These are phyloP conservation scores for Anisogramma anomala DNA, from an alignment of 2,329 filamentous ascomycete species.

Conservation along the genomic window DNA sequence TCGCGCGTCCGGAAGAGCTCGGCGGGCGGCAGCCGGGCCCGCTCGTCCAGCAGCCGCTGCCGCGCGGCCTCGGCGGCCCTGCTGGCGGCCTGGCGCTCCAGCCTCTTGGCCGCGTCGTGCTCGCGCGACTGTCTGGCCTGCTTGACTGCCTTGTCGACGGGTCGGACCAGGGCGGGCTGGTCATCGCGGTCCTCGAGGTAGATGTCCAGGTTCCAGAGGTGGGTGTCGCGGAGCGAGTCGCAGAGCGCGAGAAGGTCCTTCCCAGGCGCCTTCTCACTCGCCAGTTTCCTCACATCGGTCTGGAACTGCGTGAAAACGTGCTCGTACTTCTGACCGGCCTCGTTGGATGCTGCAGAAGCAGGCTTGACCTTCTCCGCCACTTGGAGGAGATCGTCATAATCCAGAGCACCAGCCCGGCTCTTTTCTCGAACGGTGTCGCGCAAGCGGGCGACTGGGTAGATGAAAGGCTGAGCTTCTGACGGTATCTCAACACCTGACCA, in stretches of 20 bases:
- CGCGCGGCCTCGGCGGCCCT: slow-evolving; percentile 27
- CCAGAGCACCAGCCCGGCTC: slow-evolving; percentile 29
- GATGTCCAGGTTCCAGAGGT: slow-evolving; percentile 54
- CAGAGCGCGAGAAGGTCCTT: slow-evolving; percentile 54
- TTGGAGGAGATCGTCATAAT: slow-evolving; percentile 15
- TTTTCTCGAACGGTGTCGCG: slow-evolving; percentile 25
- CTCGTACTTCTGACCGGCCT: slow-evolving; percentile 18
- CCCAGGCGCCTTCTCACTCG: slow-evolving; percentile 32
- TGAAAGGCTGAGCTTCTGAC: slow-evolving; percentile 43
- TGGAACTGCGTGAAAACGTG: slow-evolving; percentile 26
- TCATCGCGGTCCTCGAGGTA: slow-evolving; percentile 57
- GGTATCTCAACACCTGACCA: slow-evolving; percentile 57
- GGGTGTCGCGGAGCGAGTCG: slow-evolving; percentile 52
- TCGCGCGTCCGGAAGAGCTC: slow-evolving; percentile 33
- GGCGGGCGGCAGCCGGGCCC: slow-evolving; percentile 21
- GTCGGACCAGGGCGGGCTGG: slow-evolving; percentile 50
- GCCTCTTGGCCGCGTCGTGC: slow-evolving; percentile 37
- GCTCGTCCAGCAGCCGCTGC: slow-evolving; percentile 28
- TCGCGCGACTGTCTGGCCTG: slow-evolving; percentile 43
- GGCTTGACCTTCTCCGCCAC: slow-evolving; percentile 15
- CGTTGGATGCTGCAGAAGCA: slow-evolving; percentile 6
- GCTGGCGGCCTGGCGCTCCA: slow-evolving; percentile 25
- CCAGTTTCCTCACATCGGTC: slow-evolving; percentile 31
- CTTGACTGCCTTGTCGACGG: slow-evolving; percentile 47
- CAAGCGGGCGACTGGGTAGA: slow-evolving; percentile 41